A percentile compares a stretch with the other conserved stretches of the same genome.
Conservation (phyloP, 805 yeast species). For the Candida morakotiae region DNA sequence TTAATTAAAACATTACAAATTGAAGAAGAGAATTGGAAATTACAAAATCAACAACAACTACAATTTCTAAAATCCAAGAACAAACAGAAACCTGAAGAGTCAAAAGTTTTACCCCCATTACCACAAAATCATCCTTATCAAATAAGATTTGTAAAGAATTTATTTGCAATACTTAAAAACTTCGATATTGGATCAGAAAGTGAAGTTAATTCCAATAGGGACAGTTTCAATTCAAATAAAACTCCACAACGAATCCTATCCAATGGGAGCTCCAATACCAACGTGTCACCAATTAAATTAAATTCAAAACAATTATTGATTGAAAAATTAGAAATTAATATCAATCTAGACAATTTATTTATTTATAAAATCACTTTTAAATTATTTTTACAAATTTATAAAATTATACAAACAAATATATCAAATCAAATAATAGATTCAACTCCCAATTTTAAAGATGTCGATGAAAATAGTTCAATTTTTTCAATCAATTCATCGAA, state of each 20-base stretch:
- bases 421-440: neutral
- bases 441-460: neutral
- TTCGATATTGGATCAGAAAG: conserved; percentile 32
- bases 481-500: conserved; percentile 27
- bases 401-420: conserved; percentile 23
- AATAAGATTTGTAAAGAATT: conserved; percentile 29
- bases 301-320: conserved; percentile 38
- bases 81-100: conserved; percentile 1
- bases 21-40: conserved; percentile 28
- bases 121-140: conserved; percentile 20
- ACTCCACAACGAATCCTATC: conserved; percentile 3
- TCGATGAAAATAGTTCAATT: conserved; percentile 31
- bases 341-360: conserved; percentile 35
- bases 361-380: conserved; percentile 32
- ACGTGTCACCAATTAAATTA: conserved; percentile 35
- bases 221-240: neutral
- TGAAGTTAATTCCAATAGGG: neutral
- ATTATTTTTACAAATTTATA: conserved; percentile 24
- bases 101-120: neutral
- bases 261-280: conserved; percentile 8
- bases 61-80: conserved; percentile 12
- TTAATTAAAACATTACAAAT: conserved; percentile 30
- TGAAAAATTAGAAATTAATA: conserved; percentile 42
- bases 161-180: conserved; percentile 30
- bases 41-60: conserved; percentile 16